Evolutionary conservation across 768 basidiomycete species (phyloP), one percentile per base, ranked within the genome.

Genomic region (Leucosporidium creatinivorum): DNA sequence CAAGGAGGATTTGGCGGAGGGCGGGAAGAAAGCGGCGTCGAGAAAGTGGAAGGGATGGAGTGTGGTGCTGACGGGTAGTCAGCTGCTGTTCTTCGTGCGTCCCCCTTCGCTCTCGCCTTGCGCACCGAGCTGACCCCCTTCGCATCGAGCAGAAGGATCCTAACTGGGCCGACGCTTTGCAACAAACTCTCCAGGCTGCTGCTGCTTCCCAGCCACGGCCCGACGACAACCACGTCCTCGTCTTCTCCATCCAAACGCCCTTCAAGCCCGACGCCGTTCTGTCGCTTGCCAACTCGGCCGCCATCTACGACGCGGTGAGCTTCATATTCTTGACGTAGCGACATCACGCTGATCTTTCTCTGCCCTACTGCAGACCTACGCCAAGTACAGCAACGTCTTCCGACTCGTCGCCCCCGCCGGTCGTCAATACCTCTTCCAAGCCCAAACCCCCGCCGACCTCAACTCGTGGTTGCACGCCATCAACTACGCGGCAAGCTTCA

Each of bases 401-500:
- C 86, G 91, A 28, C 83, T 97, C 66, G 81, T 85, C 31, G 82
- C 90, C 76, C 82, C 85, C 30, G 85, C 88, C 73, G 86, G 89
- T 17, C 87, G 90, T 1, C 89, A 91, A 72, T 85, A 88, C 67
- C 84, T 98, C 48, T 81, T 97, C 25, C 90, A 91, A 75, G 83
- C 89, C 9, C 75, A 81, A 18, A 82, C 84, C 73, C 86, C 87
- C 67, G 77, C 80, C 54, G 89, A 93, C 66, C 83, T 90, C 80
- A 88, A 93, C 73, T 84, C 87, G 69, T 99, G 96, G 96, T 86
- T 98, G 69, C 83, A 87, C 19, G 82, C 83, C 39, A 91, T 98
- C 75, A 99, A 99, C 79, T 98, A 96, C 76, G 92, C 92, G 4
- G 88, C 91, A 66, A 82, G 90, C 8, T 98, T 96, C 84, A 92